A percentile compares a stretch with the other conserved stretches of the same genome.
Evolutionary conservation across 2,329 filamentous ascomycete species (phyloP).

Genomic region (Talaromyces sp.): DNA sequence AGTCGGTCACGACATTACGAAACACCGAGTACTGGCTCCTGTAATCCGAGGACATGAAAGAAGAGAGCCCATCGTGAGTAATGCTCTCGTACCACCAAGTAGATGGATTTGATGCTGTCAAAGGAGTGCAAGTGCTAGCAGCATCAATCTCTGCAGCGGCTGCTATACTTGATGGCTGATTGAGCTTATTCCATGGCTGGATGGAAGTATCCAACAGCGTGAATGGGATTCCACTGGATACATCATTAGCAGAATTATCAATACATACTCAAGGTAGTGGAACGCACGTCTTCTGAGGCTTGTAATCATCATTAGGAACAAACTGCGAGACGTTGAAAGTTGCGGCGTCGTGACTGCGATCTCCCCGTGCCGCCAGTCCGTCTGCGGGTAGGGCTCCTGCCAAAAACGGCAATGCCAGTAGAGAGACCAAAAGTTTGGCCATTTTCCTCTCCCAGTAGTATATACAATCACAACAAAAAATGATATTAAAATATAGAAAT

Average conservation of each 20-base stretch:
- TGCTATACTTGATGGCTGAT: slow-evolving; percentile 7
- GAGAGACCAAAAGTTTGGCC: slow-evolving; percentile 13
- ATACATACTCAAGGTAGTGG: not conserved
- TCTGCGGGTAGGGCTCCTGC: slow-evolving; percentile 10
- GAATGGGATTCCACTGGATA: slow-evolving; percentile 25
- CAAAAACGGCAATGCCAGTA: slow-evolving; percentile 19
- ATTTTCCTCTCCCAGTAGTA: not conserved
- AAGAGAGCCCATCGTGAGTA: slow-evolving; percentile 31
- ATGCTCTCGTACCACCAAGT: slow-evolving; percentile 31
- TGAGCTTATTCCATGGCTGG: slow-evolving; percentile 23
- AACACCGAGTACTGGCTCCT: slow-evolving; percentile 37
- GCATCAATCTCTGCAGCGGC: not conserved
- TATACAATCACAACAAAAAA: not conserved
- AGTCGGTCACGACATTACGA: slow-evolving; percentile 38
- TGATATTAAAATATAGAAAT: not conserved
- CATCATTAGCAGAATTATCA: not conserved
- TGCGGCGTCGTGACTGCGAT: not conserved
- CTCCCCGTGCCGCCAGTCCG: not conserved
- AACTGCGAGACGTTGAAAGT: slow-evolving; percentile 12
- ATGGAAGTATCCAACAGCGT: slow-evolving; percentile 23
- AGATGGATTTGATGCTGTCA: slow-evolving; percentile 15
- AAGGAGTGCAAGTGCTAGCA: slow-evolving; percentile 16
- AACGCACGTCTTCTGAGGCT: slow-evolving; percentile 15
- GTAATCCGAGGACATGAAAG: slow-evolving; percentile 26
- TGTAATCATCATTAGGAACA: slow-evolving; percentile 17